phyloP scores from a whole-genome alignment of 2,329 filamentous ascomycete species.

The Pseudodiploospora longispora region DNA sequence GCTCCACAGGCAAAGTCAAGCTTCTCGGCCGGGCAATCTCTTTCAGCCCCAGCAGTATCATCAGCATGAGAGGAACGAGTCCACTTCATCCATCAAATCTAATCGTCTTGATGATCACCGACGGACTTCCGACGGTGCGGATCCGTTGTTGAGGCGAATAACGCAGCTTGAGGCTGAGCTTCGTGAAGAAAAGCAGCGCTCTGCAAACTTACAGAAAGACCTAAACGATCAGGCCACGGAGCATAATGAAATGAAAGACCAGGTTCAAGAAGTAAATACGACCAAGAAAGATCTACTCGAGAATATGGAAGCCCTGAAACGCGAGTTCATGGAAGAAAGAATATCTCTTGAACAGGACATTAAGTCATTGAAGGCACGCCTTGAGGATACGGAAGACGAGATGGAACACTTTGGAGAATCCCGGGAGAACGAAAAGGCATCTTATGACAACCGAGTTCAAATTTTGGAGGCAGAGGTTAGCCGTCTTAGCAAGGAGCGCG shows the following conservation, averaged over 20 bases:
- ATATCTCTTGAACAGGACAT: constrained; percentile 77
- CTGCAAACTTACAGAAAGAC: constrained; percentile 61
- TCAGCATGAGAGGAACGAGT: constrained; percentile 41
- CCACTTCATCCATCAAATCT: constrained; percentile 40
- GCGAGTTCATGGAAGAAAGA: constrained; percentile 79
- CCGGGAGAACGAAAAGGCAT: constrained; percentile 70
- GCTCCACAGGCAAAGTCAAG: constrained; percentile 70
- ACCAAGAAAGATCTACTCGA: constrained; percentile 91
- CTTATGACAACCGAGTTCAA: constrained; percentile 59
- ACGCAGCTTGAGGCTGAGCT: constrained; percentile 72
- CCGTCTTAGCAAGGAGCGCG: constrained; percentile 47
- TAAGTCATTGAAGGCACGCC: constrained; percentile 61
- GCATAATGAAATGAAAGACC: constrained; percentile 55
- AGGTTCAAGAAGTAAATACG: constrained; percentile 77
- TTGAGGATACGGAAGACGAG: constrained; percentile 89
- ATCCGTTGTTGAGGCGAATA: constrained; percentile 40
- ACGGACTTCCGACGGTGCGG: constrained; percentile 38
- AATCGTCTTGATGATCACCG: constrained; percentile 36
- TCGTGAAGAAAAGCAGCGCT: constrained; percentile 60
- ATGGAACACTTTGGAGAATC: constrained; percentile 78
- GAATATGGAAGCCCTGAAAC: constrained; percentile 88
- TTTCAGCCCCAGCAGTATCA: constrained; percentile 43
- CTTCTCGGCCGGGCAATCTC: constrained; percentile 46
- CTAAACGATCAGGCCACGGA: constrained; percentile 48
- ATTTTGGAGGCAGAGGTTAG: constrained; percentile 65